Percentiles rank a stretch among this genome's conserved stretches.
phyloP scores from a whole-genome alignment of 2,329 filamentous ascomycete genomes.

The Neopestalotiopsis rosae region DNA sequence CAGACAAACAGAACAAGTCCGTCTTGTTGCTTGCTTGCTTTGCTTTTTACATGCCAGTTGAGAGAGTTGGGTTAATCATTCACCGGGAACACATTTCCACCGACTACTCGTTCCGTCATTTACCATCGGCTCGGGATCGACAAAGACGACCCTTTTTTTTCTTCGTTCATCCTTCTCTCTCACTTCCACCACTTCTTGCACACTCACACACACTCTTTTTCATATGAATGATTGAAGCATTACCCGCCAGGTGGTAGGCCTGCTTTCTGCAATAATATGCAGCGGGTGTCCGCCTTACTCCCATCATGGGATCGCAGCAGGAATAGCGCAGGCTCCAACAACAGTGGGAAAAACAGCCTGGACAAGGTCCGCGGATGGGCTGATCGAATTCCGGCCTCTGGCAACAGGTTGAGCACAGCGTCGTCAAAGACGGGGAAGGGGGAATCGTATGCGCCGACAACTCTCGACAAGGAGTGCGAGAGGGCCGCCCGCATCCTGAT shows the following conservation, averaged over 20 bases:
- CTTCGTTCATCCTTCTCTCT: not conserved
- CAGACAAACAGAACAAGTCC: not conserved
- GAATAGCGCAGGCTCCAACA: slow-evolving; percentile 30
- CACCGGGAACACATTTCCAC: not conserved
- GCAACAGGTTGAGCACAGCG: slow-evolving; percentile 68
- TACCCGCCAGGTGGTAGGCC: slow-evolving; percentile 18
- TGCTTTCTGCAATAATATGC: slow-evolving; percentile 42
- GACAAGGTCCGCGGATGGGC: slow-evolving; percentile 51
- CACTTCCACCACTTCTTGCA: not conserved
- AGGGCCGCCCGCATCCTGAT: slow-evolving; percentile 89
- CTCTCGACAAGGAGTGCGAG: slow-evolving; percentile 86
- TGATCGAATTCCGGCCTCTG: slow-evolving; percentile 60
- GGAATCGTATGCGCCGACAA: slow-evolving; percentile 85
- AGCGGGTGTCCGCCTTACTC: slow-evolving; percentile 52
- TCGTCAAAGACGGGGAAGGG: slow-evolving; percentile 64
- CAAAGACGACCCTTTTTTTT: not conserved
- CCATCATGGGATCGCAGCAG: slow-evolving; percentile 42
- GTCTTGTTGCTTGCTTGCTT: not conserved
- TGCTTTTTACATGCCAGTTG: not conserved
- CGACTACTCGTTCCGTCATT: not conserved
- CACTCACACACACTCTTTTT: not conserved
- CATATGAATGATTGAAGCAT: slow-evolving; percentile 12
- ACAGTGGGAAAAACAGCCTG: slow-evolving; percentile 34
- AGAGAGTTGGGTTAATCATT: not conserved
- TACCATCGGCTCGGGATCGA: not conserved